Evolutionary conservation across 2,329 filamentous ascomycete species (phyloP), one percentile per base, ranked within the genome.

Genomic region (Paramyrothecium sp.): DNA sequence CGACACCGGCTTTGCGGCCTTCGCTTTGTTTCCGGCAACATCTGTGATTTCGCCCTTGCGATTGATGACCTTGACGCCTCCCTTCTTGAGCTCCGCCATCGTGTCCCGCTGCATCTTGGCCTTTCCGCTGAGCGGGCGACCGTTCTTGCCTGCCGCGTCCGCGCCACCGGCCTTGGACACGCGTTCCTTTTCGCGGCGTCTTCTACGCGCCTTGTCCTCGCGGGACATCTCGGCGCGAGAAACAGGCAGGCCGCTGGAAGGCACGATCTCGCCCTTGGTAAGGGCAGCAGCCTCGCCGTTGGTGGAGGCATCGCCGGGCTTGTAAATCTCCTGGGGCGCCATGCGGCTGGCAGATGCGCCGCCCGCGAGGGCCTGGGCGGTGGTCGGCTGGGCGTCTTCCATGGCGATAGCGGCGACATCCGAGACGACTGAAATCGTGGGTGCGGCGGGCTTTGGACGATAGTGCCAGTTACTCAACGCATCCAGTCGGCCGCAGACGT

Each of bases 301-400:
- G 50, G 78, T 78, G 16, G 76, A 87, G 60, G 88, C 87, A 19
- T 89, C 86, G 57, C 89, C 88, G n/a, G 91, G 87, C 66, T 86
- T 87, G 79, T 98, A 99, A 23, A 99, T 82, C 74, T 99, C 95
- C 70, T 98, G 95, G 3, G 95, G 95, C 50, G 95, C 95, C 59
- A 99, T 84, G 79, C 89, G 89, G 67, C 88, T 90, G 62, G 85
- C 79, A 50, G 82, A 84, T 55, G 86, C 86, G 17, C 81, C 81
- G 55, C 86, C 86, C 16, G 81, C 81, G 58, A 92, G 85, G 47
- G 89, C 91, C 67, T 88, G 87, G 48, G 90, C 90, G 1, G 89
- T 91, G 17, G 89, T 89, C 8, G 95, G 94, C 66, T 96, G 89
- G 2, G 92, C 94, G 69, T 99, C 95, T 78, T 99, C 95, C 90